Percentiles rank a stretch among this genome's conserved stretches.
Conservation (phyloP, 257 asterid species). For the Solanum habrochaites region DNA sequence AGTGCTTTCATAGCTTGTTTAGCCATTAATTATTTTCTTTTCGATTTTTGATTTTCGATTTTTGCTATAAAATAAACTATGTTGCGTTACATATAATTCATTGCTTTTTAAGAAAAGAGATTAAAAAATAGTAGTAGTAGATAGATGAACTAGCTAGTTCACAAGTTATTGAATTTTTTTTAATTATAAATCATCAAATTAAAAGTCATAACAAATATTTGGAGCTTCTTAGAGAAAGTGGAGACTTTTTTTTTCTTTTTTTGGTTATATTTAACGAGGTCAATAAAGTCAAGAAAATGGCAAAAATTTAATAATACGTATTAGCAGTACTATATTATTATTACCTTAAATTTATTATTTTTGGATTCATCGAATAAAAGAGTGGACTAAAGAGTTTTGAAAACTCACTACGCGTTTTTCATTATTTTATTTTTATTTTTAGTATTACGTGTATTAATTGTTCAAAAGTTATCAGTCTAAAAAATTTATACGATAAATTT, state of each 20-base stretch:
- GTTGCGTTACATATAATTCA: neutral
- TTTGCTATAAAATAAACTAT: no score
- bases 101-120: neutral
- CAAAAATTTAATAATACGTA: neutral
- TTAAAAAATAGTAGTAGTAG: neutral
- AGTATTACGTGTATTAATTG: neutral
- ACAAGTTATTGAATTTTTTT: neutral
- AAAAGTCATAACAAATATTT: neutral
- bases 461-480: neutral
- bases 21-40: no score
- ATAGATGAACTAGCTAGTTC: neutral
- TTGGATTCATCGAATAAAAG: neutral
- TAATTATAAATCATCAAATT: neutral
- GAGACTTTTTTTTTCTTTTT: neutral
- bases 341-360: neutral
- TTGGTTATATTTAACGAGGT: constrained; percentile 9
- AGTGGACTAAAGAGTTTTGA: neutral
- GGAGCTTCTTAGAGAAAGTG: neutral
- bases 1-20: neutral
- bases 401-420: neutral
- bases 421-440: neutral
- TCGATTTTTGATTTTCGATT: no score
- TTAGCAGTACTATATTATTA: neutral
- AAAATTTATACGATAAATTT: neutral
- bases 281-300: constrained; percentile 12